Evolutionary conservation across 176 grass and related monocot species (phyloP).

Genomic region (Luzula sylvatica): DNA sequence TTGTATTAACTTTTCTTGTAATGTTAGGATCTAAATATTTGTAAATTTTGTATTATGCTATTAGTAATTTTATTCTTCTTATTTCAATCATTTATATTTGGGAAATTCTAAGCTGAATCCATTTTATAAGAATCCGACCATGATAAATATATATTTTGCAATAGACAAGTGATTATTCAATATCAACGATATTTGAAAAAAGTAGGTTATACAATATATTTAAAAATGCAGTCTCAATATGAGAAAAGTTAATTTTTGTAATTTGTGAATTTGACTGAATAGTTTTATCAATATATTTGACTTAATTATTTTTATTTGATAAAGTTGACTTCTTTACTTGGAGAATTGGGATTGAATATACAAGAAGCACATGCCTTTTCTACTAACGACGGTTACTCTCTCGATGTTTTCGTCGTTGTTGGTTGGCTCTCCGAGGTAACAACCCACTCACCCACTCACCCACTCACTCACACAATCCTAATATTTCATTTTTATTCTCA

Average conservation of each 20-base stretch:
- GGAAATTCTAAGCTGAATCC: too few species aligned
- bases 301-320: slow-evolving; percentile 12
- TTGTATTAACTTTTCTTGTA: too few species aligned
- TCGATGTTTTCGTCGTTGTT: slow-evolving; percentile 96
- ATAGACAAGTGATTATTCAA: too few species aligned
- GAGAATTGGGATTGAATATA: slow-evolving; percentile 93
- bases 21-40: too few species aligned
- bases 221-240: background rate
- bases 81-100: too few species aligned
- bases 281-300: slow-evolving; percentile 14
- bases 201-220: slow-evolving; percentile 5
- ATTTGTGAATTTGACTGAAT: too few species aligned
- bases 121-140: too few species aligned
- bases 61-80: too few species aligned
- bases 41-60: too few species aligned
- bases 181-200: too few species aligned
- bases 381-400: slow-evolving; percentile 94
- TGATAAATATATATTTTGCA: too few species aligned
- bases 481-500: background rate
- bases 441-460: too few species aligned
- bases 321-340: slow-evolving; percentile 87
- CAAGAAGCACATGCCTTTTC: slow-evolving; percentile 99
- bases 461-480: background rate
- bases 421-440: slow-evolving; percentile 90
- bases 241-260: background rate